These are phyloP conservation scores for Fusarium praegraminearum DNA, from an alignment of 2,329 filamentous ascomycete species.

Conservation along the genomic window DNA sequence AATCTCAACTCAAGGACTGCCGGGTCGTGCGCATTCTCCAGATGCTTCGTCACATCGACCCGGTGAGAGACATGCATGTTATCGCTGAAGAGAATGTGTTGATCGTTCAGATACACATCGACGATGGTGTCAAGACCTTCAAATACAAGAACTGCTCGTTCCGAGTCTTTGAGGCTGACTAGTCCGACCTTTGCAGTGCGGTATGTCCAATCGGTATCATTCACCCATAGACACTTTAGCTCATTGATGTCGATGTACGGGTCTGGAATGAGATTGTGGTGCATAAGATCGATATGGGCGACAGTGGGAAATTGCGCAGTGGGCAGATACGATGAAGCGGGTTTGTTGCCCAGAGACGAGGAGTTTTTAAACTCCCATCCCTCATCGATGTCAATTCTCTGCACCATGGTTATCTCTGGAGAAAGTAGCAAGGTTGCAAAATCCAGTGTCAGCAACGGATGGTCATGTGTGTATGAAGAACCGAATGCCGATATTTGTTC, in stretches of 20 bases:
- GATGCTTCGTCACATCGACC: neutral
- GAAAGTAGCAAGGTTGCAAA: fast-evolving
- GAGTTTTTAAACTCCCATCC: conserved; percentile 15
- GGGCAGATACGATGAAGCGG: neutral
- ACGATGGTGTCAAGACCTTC: conserved; percentile 14
- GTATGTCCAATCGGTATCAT: conserved; percentile 5
- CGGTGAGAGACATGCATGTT: neutral
- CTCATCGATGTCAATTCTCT: neutral
- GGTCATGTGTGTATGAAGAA: neutral
- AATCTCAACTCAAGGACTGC: neutral
- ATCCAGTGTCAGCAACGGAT: fast-evolving
- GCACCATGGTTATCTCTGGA: neutral
- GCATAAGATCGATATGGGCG: conserved; percentile 4
- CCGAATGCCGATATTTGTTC: neutral
- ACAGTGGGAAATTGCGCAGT: conserved; percentile 4
- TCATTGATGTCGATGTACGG: conserved; percentile 17
- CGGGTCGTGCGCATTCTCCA: fast-evolving
- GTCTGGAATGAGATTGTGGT: neutral
- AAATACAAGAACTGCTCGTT: neutral
- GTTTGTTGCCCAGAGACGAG: neutral
- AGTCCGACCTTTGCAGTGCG: neutral
- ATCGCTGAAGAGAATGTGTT: conserved; percentile 1
- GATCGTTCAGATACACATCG: neutral
- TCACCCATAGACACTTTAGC: conserved; percentile 12
- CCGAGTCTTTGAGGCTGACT: fast-evolving